Conservation (phyloP, 768 basidiomycete genomes). For the Sporobolomyces roseus region DNA sequence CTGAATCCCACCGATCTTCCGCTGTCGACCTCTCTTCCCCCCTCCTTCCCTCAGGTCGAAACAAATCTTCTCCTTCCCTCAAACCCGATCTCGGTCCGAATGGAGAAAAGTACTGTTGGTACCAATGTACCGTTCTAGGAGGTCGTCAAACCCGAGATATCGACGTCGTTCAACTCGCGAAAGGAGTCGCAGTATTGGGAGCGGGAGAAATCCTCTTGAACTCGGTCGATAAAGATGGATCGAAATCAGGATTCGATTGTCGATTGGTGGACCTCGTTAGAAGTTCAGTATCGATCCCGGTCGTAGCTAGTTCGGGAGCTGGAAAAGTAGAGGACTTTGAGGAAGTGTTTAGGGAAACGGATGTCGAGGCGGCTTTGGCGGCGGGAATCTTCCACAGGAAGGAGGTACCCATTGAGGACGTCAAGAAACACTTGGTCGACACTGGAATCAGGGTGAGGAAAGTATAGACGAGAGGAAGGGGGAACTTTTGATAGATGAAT, state of each 20-base stretch:
- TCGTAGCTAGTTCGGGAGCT: conserved; percentile 92
- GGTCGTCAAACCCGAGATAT: conserved; percentile 77
- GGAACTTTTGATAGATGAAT: not conserved
- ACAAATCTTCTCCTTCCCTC: conserved; percentile 39
- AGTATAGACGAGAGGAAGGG: conserved; percentile 14
- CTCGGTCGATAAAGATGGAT: conserved; percentile 93
- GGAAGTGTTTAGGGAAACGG: conserved; percentile 74
- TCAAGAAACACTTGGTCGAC: conserved; percentile 58
- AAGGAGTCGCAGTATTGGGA: conserved; percentile 82
- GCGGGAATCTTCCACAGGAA: conserved; percentile 94
- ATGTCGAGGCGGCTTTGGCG: conserved; percentile 75
- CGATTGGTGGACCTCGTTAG: conserved; percentile 75
- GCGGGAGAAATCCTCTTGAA: conserved; percentile 94
- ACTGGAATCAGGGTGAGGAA: conserved; percentile 44
- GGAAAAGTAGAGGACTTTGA: conserved; percentile 76
- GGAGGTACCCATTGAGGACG: conserved; percentile 75
- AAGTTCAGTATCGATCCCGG: conserved; percentile 74
- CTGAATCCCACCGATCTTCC: conserved; percentile 54
- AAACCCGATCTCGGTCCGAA: conserved; percentile 48
- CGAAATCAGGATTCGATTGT: conserved; percentile 84
- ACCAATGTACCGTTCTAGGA: conserved; percentile 94
- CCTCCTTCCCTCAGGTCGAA: conserved; percentile 44
- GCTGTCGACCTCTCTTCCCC: conserved; percentile 44
- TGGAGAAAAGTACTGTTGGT: conserved; percentile 85
- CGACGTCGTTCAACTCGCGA: conserved; percentile 84